Conservation (phyloP, 2,329 filamentous ascomycete species). For the Monilinia laxa region DNA sequence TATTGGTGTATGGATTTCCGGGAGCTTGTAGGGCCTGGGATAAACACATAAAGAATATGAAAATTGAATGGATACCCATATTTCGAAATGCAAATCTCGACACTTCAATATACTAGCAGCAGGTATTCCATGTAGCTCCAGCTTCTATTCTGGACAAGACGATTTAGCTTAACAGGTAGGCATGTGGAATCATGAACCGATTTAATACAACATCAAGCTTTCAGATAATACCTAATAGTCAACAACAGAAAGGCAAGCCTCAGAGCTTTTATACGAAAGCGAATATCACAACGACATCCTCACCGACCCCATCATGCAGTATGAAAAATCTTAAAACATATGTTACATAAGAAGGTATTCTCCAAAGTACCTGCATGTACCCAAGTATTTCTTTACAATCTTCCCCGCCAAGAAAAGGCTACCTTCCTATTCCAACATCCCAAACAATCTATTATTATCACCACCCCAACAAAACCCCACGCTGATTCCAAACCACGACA, state of each 20-base stretch:
- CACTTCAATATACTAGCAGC: neutral
- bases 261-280: neutral
- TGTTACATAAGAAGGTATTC: neutral
- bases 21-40: neutral
- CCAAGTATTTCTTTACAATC: neutral
- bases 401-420: neutral
- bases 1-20: constrained; percentile 2
- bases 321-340: neutral
- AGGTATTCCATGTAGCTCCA: neutral
- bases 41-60: constrained; percentile 3
- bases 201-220: neutral
- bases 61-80: constrained; percentile 1
- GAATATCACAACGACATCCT: neutral
- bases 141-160: neutral
- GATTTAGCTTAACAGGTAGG: neutral
- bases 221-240: neutral
- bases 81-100: neutral
- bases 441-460: constrained; percentile 10
- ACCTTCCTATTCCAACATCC: neutral
- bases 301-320: neutral
- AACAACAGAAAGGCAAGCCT: neutral
- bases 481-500: neutral
- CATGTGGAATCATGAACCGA: neutral
- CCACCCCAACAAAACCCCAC: constrained; percentile 7
- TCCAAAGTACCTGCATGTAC: neutral